A percentile compares a stretch with the other conserved stretches of the same genome.
phyloP scores from a whole-genome alignment of 2,329 filamentous ascomycete species.

The Beauveria sp. region DNA sequence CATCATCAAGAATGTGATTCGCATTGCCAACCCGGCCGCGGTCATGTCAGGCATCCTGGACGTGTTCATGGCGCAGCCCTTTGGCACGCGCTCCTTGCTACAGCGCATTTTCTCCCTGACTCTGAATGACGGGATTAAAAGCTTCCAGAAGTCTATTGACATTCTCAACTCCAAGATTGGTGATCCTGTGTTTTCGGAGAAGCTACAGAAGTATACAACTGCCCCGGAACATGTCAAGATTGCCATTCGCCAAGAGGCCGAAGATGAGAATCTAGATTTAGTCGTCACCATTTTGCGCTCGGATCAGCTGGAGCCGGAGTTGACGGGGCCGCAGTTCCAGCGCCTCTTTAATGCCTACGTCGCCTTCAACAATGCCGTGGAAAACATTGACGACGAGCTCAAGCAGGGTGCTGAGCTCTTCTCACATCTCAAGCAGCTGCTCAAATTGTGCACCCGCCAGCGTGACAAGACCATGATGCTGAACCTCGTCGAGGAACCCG shows the following conservation, averaged over 20 bases:
- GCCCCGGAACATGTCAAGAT: constrained; percentile 68
- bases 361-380: constrained; percentile 90
- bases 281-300: constrained; percentile 79
- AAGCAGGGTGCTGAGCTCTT: constrained; percentile 87
- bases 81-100: constrained; percentile 80
- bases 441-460: constrained; percentile 86
- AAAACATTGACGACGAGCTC: constrained; percentile 82
- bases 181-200: constrained; percentile 71
- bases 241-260: constrained; percentile 65
- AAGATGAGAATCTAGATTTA: constrained; percentile 68
- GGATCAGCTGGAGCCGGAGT: constrained; percentile 63
- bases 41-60: constrained; percentile 96
- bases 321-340: constrained; percentile 69
- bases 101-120: constrained; percentile 93
- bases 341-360: constrained; percentile 91
- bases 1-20: constrained; percentile 91
- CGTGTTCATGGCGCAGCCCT: constrained; percentile 91
- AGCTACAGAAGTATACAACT: constrained; percentile 73
- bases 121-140: constrained; percentile 80
- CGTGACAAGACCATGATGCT: constrained; percentile 98
- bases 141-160: constrained; percentile 82
- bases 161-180: constrained; percentile 67
- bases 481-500: constrained; percentile 87
- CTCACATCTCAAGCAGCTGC: constrained; percentile 85
- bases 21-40: constrained; percentile 89